Percentiles rank a stretch among this genome's conserved stretches.
Conservation (phyloP, 495 filamentous ascomycete species). For the Penicillium salamii region DNA sequence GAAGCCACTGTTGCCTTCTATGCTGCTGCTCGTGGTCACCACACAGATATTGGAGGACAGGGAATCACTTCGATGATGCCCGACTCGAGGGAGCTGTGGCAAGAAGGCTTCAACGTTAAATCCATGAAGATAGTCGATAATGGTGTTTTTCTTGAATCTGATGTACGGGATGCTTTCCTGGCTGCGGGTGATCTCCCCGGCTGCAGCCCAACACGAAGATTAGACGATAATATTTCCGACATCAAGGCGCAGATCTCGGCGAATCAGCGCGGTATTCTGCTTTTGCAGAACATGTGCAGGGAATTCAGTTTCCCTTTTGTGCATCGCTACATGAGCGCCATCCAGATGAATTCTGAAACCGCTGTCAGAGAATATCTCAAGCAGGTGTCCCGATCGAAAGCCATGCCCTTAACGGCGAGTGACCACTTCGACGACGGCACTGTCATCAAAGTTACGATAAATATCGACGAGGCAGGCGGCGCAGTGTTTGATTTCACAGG, state of each 20-base stretch:
- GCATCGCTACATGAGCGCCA: slow-evolving; percentile 86
- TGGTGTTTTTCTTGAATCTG: slow-evolving; percentile 68
- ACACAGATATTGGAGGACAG: too few relatives aligned
- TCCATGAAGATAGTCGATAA: slow-evolving; percentile 80
- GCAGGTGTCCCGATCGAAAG: slow-evolving; percentile 68
- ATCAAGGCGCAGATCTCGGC: slow-evolving; percentile 89
- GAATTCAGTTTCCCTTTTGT: slow-evolving; percentile 87
- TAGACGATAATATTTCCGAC: slow-evolving; percentile 89
- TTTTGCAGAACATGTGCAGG: slow-evolving; percentile 73
- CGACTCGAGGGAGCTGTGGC: slow-evolving; percentile 90
- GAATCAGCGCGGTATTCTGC: slow-evolving; percentile 87
- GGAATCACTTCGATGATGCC: slow-evolving; percentile 61
- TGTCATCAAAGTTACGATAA: slow-evolving; percentile 74
- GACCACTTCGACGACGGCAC: slow-evolving; percentile 94
- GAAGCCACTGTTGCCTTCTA: slow-evolving; percentile 68
- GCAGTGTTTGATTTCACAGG: slow-evolving; percentile 81
- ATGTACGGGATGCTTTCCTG: slow-evolving; percentile 69
- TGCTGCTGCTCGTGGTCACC: slow-evolving; percentile 77
- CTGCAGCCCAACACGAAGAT: slow-evolving; percentile 80
- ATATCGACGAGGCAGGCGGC: slow-evolving; percentile 80
- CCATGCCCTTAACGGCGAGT: slow-evolving; percentile 63
- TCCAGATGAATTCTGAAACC: slow-evolving; percentile 83
- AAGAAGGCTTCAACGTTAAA: slow-evolving; percentile 80
- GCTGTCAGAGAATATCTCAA: slow-evolving; percentile 76
- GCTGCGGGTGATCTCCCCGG: slow-evolving; percentile 42